These are phyloP conservation scores for Sphaerulina populicola DNA, from an alignment of 2,329 filamentous ascomycete species.

Conservation along the genomic window DNA sequence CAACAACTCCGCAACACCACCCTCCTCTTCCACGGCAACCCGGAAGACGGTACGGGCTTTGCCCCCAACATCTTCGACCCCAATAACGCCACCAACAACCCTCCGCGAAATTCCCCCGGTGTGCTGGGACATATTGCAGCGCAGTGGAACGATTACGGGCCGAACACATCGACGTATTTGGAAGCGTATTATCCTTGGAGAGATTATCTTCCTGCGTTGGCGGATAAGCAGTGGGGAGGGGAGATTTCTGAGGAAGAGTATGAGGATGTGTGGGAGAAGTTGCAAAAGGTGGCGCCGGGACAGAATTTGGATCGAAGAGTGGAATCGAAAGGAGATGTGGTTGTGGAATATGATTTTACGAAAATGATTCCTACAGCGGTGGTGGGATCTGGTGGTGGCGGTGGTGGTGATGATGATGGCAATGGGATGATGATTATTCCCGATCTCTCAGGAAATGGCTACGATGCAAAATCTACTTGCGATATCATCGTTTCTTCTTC, in stretches of 20 bases:
- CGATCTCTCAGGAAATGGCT: slow-evolving; percentile 36
- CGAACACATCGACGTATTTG: slow-evolving; percentile 45
- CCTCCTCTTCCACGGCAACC: slow-evolving; percentile 42
- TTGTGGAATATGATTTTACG: no score
- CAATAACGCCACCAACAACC: slow-evolving; percentile 44
- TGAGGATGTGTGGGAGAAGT: slow-evolving; percentile 31
- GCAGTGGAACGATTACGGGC: slow-evolving; percentile 50
- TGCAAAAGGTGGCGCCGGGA: slow-evolving; percentile 39
- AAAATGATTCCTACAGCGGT: no score
- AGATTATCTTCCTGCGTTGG: slow-evolving; percentile 45
- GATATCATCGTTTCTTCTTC: neutral
- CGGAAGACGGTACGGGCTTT: slow-evolving; percentile 37
- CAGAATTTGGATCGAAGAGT: slow-evolving; percentile 46
- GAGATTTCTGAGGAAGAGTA: slow-evolving; percentile 39
- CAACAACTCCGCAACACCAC: slow-evolving; percentile 40
- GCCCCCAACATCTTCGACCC: slow-evolving; percentile 46
- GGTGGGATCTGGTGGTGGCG: no score
- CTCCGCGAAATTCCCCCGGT: slow-evolving; percentile 33
- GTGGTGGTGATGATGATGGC: no score
- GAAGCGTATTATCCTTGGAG: slow-evolving; percentile 48
- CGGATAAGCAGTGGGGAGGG: slow-evolving; percentile 49
- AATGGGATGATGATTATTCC: no score
- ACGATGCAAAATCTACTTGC: slow-evolving; percentile 38
- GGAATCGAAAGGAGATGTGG: slow-evolving; percentile 21
- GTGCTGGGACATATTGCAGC: slow-evolving; percentile 45